Evolutionary conservation across 2,329 filamentous ascomycete genomes (phyloP).

Genomic region (Clathrospora elynae): DNA sequence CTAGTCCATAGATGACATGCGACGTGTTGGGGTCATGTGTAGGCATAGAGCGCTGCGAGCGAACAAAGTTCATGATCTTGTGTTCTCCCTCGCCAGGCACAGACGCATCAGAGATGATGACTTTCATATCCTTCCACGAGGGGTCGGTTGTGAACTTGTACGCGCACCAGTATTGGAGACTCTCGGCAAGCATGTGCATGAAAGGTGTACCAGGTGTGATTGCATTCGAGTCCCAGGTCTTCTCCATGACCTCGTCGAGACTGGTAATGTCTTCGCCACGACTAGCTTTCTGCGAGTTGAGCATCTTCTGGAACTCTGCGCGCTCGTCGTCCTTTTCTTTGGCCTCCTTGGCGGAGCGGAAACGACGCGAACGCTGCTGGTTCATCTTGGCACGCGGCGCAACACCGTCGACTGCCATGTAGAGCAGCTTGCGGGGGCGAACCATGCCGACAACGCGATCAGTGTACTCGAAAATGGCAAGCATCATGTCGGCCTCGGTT

Average conservation of each 20-base stretch:
- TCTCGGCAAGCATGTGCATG: slow-evolving; percentile 92
- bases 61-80: slow-evolving; percentile 98
- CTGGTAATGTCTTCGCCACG: slow-evolving; percentile 60
- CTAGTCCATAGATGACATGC: slow-evolving; percentile 96
- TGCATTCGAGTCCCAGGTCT: slow-evolving; percentile 86
- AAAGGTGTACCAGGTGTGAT: slow-evolving; percentile 98
- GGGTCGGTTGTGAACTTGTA: slow-evolving; percentile 98
- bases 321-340: slow-evolving; percentile 93
- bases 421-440: slow-evolving; percentile 88
- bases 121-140: slow-evolving; percentile 87
- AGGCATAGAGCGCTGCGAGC: slow-evolving; percentile 87
- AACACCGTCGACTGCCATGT: slow-evolving; percentile 98
- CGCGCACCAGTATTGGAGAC: slow-evolving; percentile 92
- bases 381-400: slow-evolving; percentile 99
- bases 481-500: slow-evolving; percentile 99
- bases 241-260: slow-evolving; percentile 71
- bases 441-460: slow-evolving; percentile 99
- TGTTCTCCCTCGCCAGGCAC: slow-evolving; percentile 98
- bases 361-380: slow-evolving; percentile 94
- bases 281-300: slow-evolving; percentile 72
- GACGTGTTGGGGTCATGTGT: slow-evolving; percentile 95
- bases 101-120: slow-evolving; percentile 98
- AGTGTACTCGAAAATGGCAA: slow-evolving; percentile 98
- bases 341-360: slow-evolving; percentile 91
- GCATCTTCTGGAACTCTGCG: slow-evolving; percentile 80